Evolutionary conservation across 768 basidiomycete species (phyloP).

Genomic region (Tulasnella sp.): DNA sequence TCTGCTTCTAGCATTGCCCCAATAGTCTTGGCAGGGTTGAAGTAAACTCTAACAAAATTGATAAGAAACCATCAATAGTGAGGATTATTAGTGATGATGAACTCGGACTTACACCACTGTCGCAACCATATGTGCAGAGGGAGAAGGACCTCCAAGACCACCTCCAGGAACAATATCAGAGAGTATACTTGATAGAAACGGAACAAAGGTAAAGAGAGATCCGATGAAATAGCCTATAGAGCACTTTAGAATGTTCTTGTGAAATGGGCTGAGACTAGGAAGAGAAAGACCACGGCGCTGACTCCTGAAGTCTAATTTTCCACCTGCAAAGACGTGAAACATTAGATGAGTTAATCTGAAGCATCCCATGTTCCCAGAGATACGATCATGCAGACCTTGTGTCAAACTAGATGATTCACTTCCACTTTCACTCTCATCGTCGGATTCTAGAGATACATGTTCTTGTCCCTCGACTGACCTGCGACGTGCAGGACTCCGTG

Average conservation of each 20-base stretch:
- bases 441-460: too few relatives aligned
- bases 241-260: slow-evolving; percentile 71
- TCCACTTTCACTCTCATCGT: too few relatives aligned
- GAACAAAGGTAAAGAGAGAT: slow-evolving; percentile 85
- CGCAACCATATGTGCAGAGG: slow-evolving; percentile 83
- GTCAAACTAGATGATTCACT: too few relatives aligned
- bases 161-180: slow-evolving; percentile 44
- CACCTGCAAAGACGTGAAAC: too few relatives aligned
- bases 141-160: slow-evolving; percentile 44
- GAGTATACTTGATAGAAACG: slow-evolving; percentile 55
- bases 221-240: slow-evolving; percentile 79
- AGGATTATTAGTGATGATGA: not conserved
- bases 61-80: not conserved
- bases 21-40: slow-evolving; percentile 83
- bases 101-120: slow-evolving; percentile 62
- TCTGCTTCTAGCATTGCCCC: slow-evolving; percentile 91
- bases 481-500: too few relatives aligned
- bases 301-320: too few relatives aligned
- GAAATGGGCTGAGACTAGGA: slow-evolving; percentile 31
- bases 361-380: too few relatives aligned
- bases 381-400: too few relatives aligned
- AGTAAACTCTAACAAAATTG: slow-evolving; percentile 39
- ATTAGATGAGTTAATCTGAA: too few relatives aligned
- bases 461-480: too few relatives aligned
- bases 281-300: too few relatives aligned